These are phyloP conservation scores for Pseudogymnoascus pannorum DNA, from an alignment of 2,329 filamentous ascomycete species.

Conservation along the genomic window DNA sequence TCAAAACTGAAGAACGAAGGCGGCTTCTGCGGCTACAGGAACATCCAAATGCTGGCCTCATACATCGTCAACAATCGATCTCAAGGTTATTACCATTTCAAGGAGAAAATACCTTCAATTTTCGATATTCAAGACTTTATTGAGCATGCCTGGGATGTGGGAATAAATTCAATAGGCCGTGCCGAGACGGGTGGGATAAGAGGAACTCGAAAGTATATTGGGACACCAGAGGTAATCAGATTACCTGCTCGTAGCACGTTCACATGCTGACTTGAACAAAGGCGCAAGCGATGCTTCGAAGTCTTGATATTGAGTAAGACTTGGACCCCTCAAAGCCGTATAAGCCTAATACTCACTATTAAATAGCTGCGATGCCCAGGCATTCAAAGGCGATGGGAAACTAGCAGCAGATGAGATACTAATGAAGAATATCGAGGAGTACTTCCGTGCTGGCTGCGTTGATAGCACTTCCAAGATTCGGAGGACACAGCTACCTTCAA, in stretches of 20 bases:
- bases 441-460: conserved; percentile 57
- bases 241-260: conserved; percentile 2
- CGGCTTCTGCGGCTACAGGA: conserved; percentile 90
- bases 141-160: conserved; percentile 79
- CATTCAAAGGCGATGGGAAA: conserved; percentile 42
- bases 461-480: conserved; percentile 54
- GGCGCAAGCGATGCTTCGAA: conserved; percentile 72
- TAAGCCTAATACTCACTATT: conserved; percentile 9
- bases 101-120: conserved; percentile 60
- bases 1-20: conserved; percentile 76
- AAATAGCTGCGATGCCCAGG: conserved; percentile 53
- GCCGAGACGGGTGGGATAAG: conserved; percentile 79
- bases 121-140: conserved; percentile 80
- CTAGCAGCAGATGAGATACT: conserved; percentile 37
- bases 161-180: conserved; percentile 67
- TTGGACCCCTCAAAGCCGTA: background rate
- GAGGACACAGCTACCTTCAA: conserved; percentile 66
- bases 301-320: conserved; percentile 57
- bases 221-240: conserved; percentile 68
- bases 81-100: conserved; percentile 53
- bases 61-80: conserved; percentile 58
- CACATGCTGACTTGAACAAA: conserved; percentile 28
- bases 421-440: conserved; percentile 61
- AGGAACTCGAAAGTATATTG: conserved; percentile 91
- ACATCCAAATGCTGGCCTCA: conserved; percentile 85